phyloP scores from a whole-genome alignment of 2,329 filamentous ascomycete genomes.

The Aureobasidium vineae region DNA sequence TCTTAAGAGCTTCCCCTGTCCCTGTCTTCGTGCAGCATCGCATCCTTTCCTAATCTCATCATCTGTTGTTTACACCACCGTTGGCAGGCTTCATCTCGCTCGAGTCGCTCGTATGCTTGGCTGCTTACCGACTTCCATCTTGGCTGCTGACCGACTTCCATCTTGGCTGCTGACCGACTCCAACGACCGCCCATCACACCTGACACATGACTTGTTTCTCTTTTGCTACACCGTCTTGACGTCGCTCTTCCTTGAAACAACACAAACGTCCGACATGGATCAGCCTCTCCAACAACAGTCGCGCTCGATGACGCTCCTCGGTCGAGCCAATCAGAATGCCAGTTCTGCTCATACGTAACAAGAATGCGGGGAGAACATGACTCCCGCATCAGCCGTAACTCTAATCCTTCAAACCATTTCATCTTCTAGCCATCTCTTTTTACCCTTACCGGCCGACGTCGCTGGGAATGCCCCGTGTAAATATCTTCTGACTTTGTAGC shows the following conservation, averaged over 20 bases:
- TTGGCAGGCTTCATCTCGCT: conserved; percentile 5
- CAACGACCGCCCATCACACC: conserved; percentile 2
- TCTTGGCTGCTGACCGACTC: conserved; percentile 7
- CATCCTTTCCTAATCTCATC: too few species aligned
- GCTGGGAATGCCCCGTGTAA: background rate
- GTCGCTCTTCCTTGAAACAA: background rate
- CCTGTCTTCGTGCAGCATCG: background rate
- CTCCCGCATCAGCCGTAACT: conserved; percentile 15
- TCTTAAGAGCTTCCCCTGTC: background rate
- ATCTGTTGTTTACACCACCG: conserved; percentile 12
- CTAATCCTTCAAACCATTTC: conserved; percentile 14
- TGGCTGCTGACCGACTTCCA: conserved; percentile 12
- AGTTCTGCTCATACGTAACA: background rate
- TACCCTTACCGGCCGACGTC: conserved; percentile 3
- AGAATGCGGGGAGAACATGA: conserved; percentile 9
- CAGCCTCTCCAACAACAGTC: background rate
- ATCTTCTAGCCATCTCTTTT: conserved; percentile 8
- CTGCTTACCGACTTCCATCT: conserved; percentile 2
- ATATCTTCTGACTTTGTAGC: conserved; percentile 6
- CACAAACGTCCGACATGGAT: background rate
- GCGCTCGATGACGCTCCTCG: background rate
- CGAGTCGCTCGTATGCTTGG: conserved; percentile 9
- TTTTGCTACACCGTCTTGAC: background rate
- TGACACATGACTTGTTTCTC: background rate
- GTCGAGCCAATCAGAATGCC: background rate